Evolutionary conservation across 2,329 filamentous ascomycete genomes (phyloP).

Genomic region (Monosporascus sp.): DNA sequence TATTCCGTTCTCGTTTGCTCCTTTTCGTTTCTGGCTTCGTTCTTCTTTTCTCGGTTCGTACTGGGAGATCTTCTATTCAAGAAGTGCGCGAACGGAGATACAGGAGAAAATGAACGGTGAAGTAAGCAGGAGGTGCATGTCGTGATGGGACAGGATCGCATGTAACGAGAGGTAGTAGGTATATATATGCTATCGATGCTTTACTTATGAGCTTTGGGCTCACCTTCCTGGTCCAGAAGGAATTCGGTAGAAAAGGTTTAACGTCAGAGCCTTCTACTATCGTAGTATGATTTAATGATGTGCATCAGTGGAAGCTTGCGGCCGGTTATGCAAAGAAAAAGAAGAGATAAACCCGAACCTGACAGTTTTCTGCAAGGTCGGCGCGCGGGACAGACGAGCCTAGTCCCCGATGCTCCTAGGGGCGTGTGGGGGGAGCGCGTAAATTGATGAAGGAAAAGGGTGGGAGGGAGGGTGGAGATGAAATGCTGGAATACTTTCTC

Average conservation of each 20-base stretch:
- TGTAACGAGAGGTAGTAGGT: neutral
- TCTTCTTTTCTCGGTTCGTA: neutral
- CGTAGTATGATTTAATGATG: too few species aligned
- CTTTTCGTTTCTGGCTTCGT: neutral
- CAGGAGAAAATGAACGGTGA: neutral
- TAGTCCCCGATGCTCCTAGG: too few species aligned
- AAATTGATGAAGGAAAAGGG: neutral
- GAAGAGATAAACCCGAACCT: too few species aligned
- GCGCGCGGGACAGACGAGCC: too few species aligned
- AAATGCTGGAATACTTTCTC: neutral
- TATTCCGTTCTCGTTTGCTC: neutral
- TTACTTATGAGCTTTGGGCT: neutral
- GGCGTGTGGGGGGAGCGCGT: neutral
- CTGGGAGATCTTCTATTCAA: neutral
- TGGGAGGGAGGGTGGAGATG: neutral
- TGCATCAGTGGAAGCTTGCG: too few species aligned
- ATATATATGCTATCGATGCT: neutral
- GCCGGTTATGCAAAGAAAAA: too few species aligned
- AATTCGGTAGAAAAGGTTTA: neutral
- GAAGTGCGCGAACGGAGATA: neutral
- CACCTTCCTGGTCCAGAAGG: neutral
- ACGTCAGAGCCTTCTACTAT: too few species aligned
- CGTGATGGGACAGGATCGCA: neutral
- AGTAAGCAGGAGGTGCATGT: too few species aligned
- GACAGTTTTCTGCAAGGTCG: too few species aligned